Evolutionary conservation across 2,329 filamentous ascomycete genomes (phyloP), one percentile per base, ranked within the genome.

Genomic region (Claviceps cyperi): DNA sequence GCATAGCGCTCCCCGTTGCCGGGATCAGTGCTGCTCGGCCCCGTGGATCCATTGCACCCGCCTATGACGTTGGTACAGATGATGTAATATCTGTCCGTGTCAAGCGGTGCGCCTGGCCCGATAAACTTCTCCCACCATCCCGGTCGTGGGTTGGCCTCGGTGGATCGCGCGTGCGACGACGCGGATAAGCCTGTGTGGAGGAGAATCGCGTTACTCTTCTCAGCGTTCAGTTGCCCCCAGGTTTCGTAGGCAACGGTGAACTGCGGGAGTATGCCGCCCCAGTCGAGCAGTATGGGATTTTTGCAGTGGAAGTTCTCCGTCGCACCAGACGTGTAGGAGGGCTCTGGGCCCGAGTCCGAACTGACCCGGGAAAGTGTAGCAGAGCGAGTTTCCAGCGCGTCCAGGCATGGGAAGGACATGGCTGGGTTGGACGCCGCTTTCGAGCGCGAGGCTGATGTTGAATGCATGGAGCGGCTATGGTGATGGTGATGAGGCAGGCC

Each of bases 41-140:
- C 92, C 0, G 92, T 98, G 37, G 87, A 95, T 36, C 92, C 92
- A 65, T 92, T 97, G 68, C 92, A 98, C 5, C 92, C 89, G 48
- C 92, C 92, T 37, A 98, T 77, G 45, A 97, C 90, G 63, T 98
- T 98, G 9, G 92, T 97, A 69, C 92, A 98, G 53, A 98, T 87
- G 53, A 98, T 71, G 62, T 89, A 87, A 71, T 94, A 94, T 63
- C 88, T 91, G 66, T 91, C 71, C 1, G 92, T 98, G 65, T 98
- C 88, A 9, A 98, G 69, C 11, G 88, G 85, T 19, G 77, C 76
- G 0, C 86, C 88, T 0, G 90, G 85, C 0, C 92, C 92, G 60
- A 98, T 97, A 64, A 98, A 98, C 66, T 85, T 91, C 68, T 98
- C 92, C 92, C 92, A 98, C 92, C 92, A 98, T 3, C 92, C 92